These are phyloP conservation scores for Leishmania martiniquensis DNA, from an alignment of 208 protist genomes.

Conservation along the genomic window DNA sequence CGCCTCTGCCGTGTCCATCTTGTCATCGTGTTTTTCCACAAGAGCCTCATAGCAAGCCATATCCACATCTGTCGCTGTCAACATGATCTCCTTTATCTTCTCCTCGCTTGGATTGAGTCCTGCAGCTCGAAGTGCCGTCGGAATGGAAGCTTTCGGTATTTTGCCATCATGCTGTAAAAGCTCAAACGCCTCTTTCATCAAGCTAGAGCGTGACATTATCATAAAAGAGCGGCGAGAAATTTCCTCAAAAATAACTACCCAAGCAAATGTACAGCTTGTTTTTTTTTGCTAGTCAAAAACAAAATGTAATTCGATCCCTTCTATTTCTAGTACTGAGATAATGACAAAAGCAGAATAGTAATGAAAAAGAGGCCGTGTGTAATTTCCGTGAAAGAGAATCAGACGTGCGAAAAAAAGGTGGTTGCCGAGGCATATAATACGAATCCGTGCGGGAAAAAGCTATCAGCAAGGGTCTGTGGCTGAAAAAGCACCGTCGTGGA, in stretches of 20 bases:
- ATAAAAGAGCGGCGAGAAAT: not conserved
- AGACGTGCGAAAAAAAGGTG: not conserved
- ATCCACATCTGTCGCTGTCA: constrained; percentile 73
- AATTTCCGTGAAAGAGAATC: not conserved
- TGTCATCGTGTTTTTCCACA: constrained; percentile 86
- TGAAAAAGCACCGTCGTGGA: not conserved
- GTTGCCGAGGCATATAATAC: not conserved
- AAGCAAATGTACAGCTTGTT: too few relatives aligned
- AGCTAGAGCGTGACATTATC: constrained; percentile 54
- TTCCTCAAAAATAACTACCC: not conserved
- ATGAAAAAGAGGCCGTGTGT: not conserved
- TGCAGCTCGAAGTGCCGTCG: constrained; percentile 84
- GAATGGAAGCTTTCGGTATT: constrained; percentile 86
- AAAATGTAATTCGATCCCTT: not conserved
- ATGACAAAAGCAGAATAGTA: not conserved
- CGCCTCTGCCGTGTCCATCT: constrained; percentile 93
- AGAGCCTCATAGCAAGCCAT: constrained; percentile 84
- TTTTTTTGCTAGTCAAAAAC: too few relatives aligned
- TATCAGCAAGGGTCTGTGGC: not conserved
- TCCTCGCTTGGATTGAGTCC: constrained; percentile 94
- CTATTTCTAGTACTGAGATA: not conserved
- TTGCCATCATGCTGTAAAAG: constrained; percentile 91
- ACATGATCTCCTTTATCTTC: constrained; percentile 90
- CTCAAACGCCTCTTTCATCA: constrained; percentile 92
- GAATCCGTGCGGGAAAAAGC: not conserved